Evolutionary conservation across 2,329 filamentous ascomycete species (phyloP).

Genomic region (Clonostachys rosea): DNA sequence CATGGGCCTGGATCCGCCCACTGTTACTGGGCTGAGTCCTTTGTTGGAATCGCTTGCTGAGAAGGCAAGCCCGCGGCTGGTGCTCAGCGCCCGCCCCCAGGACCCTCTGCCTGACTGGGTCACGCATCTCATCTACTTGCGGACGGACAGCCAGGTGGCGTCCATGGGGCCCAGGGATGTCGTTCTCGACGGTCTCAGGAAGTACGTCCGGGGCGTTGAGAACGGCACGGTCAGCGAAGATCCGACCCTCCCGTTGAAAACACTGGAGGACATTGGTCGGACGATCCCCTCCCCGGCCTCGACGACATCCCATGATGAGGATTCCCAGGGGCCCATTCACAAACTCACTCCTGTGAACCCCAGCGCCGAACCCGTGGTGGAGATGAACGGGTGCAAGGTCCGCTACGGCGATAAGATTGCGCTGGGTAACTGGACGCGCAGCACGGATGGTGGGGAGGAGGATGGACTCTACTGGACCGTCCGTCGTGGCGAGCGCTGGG

Average conservation of each 20-base stretch:
- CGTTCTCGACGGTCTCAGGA: slow-evolving; percentile 51
- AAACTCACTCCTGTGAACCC: slow-evolving; percentile 12
- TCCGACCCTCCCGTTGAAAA: slow-evolving; percentile 39
- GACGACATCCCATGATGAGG: neutral
- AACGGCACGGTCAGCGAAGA: slow-evolving; percentile 38
- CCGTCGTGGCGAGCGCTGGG: slow-evolving; percentile 80
- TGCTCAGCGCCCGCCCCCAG: slow-evolving; percentile 78
- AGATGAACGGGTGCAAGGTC: slow-evolving; percentile 83
- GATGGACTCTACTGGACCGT: slow-evolving; percentile 80
- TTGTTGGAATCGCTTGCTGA: slow-evolving; percentile 66
- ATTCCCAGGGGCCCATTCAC: slow-evolving; percentile 5
- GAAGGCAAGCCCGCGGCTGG: slow-evolving; percentile 62
- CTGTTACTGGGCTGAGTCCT: slow-evolving; percentile 64
- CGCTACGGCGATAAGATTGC: slow-evolving; percentile 74
- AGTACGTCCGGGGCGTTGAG: slow-evolving; percentile 41
- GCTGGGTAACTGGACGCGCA: slow-evolving; percentile 74
- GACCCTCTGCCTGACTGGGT: slow-evolving; percentile 89
- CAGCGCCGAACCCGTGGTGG: slow-evolving; percentile 66
- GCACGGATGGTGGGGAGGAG: slow-evolving; percentile 38
- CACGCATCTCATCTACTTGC: slow-evolving; percentile 73
- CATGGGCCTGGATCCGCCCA: slow-evolving; percentile 90
- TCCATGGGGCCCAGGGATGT: slow-evolving; percentile 60
- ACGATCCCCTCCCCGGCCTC: slow-evolving; percentile 23
- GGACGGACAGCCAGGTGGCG: slow-evolving; percentile 60
- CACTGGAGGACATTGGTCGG: slow-evolving; percentile 44